Evolutionary conservation across 2,329 filamentous ascomycete genomes (phyloP).

Genomic region (Penicillium griseofulvum): DNA sequence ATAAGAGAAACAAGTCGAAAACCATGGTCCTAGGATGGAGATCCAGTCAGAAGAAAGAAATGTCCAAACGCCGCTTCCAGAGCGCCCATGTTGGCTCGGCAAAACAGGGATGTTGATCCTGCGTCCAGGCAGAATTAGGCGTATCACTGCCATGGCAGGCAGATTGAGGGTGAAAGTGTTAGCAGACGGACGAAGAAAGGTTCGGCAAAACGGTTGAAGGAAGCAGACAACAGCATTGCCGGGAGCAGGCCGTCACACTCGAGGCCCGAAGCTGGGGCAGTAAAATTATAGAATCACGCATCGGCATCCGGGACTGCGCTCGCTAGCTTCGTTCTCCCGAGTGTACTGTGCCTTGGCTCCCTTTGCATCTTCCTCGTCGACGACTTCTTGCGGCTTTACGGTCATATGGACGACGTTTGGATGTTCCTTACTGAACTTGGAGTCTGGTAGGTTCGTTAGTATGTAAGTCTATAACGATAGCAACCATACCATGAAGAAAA

Average conservation of each 20-base stretch:
- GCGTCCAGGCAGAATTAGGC: conserved; percentile 15
- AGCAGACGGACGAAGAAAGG: not conserved
- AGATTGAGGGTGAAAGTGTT: not conserved
- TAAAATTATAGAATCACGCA: conserved; percentile 58
- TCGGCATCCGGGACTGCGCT: conserved; percentile 60
- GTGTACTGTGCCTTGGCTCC: conserved; percentile 55
- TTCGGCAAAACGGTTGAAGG: not conserved
- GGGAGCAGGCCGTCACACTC: not conserved
- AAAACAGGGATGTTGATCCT: conserved; percentile 9
- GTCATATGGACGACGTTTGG: conserved; percentile 95
- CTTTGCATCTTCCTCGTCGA: conserved; percentile 76
- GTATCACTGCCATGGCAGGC: conserved; percentile 7
- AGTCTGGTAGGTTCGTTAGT: conserved; percentile 55
- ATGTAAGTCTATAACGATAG: conserved; percentile 1
- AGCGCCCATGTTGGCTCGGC: conserved; percentile 12
- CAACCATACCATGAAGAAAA: conserved; percentile 8
- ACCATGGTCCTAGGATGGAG: not conserved
- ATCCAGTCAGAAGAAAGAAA: conserved; percentile 4
- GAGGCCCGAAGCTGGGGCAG: not conserved
- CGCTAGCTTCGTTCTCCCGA: conserved; percentile 54
- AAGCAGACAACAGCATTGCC: not conserved
- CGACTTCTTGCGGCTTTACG: conserved; percentile 76
- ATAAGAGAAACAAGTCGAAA: not conserved
- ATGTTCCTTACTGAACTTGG: conserved; percentile 69
- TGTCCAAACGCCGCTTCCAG: conserved; percentile 19